Base-by-base conservation (phyloP, 1,284 basidiomycete genomes). In the Fomitopsis pinicola region DNA sequence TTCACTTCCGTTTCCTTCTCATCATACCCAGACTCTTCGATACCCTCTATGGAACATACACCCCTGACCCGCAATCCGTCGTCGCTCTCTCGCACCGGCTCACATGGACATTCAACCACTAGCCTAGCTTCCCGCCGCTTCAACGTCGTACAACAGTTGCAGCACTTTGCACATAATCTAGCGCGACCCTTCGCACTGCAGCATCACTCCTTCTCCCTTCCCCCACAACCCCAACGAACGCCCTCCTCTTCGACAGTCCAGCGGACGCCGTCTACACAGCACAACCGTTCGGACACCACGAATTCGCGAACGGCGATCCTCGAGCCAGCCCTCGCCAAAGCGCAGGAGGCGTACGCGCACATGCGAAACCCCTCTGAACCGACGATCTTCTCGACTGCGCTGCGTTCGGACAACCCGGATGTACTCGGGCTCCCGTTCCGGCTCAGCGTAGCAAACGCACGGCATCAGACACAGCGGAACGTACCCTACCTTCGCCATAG, bases 401-500 rank as follows among this genome's bases (percentile, higher is more conserved):
- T 85, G 63, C 78, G 76, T 40, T 84, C 84, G 1, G 84, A 85
- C 65, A 73, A 67, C 57, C 63, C 76, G 7, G 66, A 73, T 42
- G 59, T 72, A 1, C 75, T 88, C 33, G 77, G 82, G 2, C 79
- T 90, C 6, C 91, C 91, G 0, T 92, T 92, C 69, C 80, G 81
- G 30, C 73, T 92, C 19, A 87, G 82, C 66, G 77, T 92, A 19
- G 76, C 77, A 22, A 76, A 82, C 46, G 75, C 82, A 0, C 82
- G 80, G 59, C 76, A 80, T 60, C 86, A 84, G 66, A 82, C 83
- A 17, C 76, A 74, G 35, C 78, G 84, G 54, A 89, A 89, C 66
- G 75, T 91, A 3, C 94, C 97, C 0, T 99, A 95, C 72, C 79
- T 98, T 4, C 84, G 97, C 3, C 95, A 98, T 70, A 94, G 92